These are phyloP conservation scores for Chalciporus pseudorubinellus DNA, from an alignment of 768 basidiomycete species.

Conservation along the genomic window DNA sequence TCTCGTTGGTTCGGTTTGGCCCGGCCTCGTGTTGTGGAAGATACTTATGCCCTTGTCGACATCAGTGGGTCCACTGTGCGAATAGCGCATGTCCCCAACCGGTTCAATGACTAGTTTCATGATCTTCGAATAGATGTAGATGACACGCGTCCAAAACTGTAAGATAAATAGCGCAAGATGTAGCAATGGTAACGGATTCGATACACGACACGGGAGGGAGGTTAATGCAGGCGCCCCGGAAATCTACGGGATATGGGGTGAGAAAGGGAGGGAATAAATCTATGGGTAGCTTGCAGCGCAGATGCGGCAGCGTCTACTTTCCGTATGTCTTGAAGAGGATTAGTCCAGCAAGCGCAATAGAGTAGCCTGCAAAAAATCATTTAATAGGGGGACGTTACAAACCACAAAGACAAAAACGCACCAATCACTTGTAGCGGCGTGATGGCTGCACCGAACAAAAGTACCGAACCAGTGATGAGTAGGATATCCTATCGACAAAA, in stretches of 20 bases:
- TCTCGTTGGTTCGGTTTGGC: too few species aligned
- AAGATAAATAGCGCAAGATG: background rate
- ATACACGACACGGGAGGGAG: too few species aligned
- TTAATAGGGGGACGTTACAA: background rate
- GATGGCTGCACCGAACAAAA: constrained; percentile 78
- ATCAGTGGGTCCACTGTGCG: too few species aligned
- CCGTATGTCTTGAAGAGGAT: constrained; percentile 79
- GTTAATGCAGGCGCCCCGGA: background rate
- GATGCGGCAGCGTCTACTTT: constrained; percentile 38
- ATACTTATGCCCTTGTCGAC: too few species aligned
- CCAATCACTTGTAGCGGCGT: constrained; percentile 85
- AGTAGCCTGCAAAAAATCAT: constrained; percentile 60
- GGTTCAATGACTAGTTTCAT: too few species aligned
- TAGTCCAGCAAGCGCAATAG: constrained; percentile 81
- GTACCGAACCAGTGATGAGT: constrained; percentile 86
- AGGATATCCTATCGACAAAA: constrained; percentile 71
- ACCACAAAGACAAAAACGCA: constrained; percentile 22
- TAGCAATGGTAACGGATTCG: background rate
- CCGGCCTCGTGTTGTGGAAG: too few species aligned
- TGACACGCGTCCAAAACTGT: background rate
- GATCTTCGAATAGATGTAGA: too few species aligned
- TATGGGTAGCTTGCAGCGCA: background rate
- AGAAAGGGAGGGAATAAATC: background rate
- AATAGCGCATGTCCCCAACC: too few species aligned
- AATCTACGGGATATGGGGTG: background rate